Evolutionary conservation across 140 eudicot genomes (phyloP).

Genomic region (Ambrosia hybrid): DNA sequence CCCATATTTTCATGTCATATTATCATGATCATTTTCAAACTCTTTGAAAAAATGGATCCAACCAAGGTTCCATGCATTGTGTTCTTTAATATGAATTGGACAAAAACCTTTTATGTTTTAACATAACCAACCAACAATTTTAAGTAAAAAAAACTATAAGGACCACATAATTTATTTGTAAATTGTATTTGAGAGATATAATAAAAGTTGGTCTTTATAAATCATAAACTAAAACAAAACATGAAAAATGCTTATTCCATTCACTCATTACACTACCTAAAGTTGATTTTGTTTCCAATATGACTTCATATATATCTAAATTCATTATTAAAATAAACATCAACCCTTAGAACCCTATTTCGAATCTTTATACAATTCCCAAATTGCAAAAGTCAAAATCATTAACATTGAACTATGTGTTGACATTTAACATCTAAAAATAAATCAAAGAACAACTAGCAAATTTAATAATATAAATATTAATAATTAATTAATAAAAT

Average conservation of each 20-base stretch:
- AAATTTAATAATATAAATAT: conserved; percentile 4
- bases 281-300: too few species aligned
- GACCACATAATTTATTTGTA: too few species aligned
- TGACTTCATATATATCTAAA: too few species aligned
- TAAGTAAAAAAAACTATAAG: too few species aligned
- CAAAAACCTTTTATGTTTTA: background rate
- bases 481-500: background rate
- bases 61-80: background rate
- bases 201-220: too few species aligned
- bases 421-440: conserved; percentile 2
- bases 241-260: too few species aligned
- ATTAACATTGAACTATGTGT: conserved; percentile 9
- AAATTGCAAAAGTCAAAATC: conserved; percentile 34
- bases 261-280: too few species aligned
- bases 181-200: too few species aligned
- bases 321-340: too few species aligned
- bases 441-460: conserved; percentile 10
- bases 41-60: background rate
- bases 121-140: background rate
- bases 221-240: too few species aligned
- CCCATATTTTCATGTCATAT: background rate
- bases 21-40: background rate
- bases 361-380: conserved; percentile 28
- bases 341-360: too few species aligned
- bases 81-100: background rate